Percentiles rank a stretch among this genome's conserved stretches.
Conservation (phyloP, 1,284 basidiomycete species). For the Schizophyllum amplum region DNA sequence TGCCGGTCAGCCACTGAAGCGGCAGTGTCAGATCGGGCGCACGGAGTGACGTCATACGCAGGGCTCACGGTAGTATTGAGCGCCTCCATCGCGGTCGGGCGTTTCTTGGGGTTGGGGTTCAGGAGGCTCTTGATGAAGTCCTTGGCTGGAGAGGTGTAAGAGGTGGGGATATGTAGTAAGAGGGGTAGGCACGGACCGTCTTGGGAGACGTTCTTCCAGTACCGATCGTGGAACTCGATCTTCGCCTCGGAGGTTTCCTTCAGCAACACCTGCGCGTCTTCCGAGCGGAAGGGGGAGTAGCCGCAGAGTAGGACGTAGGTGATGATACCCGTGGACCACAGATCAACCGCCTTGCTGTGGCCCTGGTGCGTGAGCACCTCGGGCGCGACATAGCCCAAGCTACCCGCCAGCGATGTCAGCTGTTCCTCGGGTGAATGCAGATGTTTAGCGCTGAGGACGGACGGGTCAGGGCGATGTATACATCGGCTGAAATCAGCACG, state of each 20-base stretch:
- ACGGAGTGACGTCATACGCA: neutral
- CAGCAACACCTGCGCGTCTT: slow-evolving; percentile 70
- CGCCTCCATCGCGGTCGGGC: slow-evolving; percentile 74
- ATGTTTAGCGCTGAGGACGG: slow-evolving; percentile 68
- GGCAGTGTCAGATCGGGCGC: slow-evolving; percentile 2
- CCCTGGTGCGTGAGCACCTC: slow-evolving; percentile 82
- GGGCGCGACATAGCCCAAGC: slow-evolving; percentile 91
- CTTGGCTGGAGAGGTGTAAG: slow-evolving; percentile 49
- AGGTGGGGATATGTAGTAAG: neutral
- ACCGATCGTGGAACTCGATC: slow-evolving; percentile 87
- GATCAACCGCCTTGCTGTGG: slow-evolving; percentile 88
- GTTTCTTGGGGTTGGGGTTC: slow-evolving; percentile 61
- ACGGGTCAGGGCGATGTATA: slow-evolving; percentile 1
- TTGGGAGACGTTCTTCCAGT: slow-evolving; percentile 84
- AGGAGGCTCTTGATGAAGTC: slow-evolving; percentile 75
- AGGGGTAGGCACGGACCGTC: slow-evolving; percentile 38
- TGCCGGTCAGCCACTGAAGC: slow-evolving; percentile 59
- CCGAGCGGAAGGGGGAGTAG: slow-evolving; percentile 88
- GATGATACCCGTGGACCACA: slow-evolving; percentile 92
- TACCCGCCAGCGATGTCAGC: slow-evolving; percentile 78
- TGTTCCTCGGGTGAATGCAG: slow-evolving; percentile 73
- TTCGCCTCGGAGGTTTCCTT: slow-evolving; percentile 78
- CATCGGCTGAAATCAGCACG: slow-evolving; percentile 19
- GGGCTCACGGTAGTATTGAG: slow-evolving; percentile 42
- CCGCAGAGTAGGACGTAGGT: slow-evolving; percentile 91